Percentiles rank a stretch among this genome's conserved stretches.
These are phyloP conservation scores for Mucor plumbeus DNA, from an alignment of 371 early-diverging fungal genomes.

Conservation along the genomic window DNA sequence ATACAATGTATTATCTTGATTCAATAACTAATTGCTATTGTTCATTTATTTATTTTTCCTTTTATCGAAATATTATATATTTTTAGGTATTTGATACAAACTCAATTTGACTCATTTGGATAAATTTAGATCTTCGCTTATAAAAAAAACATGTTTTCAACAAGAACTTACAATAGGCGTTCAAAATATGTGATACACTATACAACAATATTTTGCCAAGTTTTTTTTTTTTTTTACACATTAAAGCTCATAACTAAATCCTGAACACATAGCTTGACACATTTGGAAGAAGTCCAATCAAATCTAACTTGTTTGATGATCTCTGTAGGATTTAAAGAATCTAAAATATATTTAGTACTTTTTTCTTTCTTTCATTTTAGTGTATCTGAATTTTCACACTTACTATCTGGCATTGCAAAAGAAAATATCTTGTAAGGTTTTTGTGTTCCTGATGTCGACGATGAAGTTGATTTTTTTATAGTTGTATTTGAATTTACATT, in stretches of 20 bases:
- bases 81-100: neutral
- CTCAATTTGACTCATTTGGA: neutral
- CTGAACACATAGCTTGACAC: conserved; percentile 61
- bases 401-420: conserved; percentile 67
- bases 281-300: conserved; percentile 72
- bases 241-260: conserved; percentile 71
- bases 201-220: neutral
- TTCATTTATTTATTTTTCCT: neutral
- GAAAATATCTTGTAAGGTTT: conserved; percentile 66
- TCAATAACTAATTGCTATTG: neutral
- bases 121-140: neutral
- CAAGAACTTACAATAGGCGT: neutral
- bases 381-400: conserved; percentile 18
- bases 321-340: conserved; percentile 42
- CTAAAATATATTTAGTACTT: conserved; percentile 12
- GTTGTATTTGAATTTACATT: neutral
- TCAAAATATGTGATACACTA: neutral
- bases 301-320: conserved; percentile 63
- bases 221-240: conserved; percentile 35
- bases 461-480: conserved; percentile 17
- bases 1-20: neutral
- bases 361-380: conserved; percentile 8
- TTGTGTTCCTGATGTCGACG: conserved; percentile 31
- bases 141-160: too few relatives aligned
- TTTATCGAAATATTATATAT: neutral